These are phyloP conservation scores for Talaromyces rugulosus DNA, from an alignment of 2,329 filamentous ascomycete genomes.

Conservation along the genomic window DNA sequence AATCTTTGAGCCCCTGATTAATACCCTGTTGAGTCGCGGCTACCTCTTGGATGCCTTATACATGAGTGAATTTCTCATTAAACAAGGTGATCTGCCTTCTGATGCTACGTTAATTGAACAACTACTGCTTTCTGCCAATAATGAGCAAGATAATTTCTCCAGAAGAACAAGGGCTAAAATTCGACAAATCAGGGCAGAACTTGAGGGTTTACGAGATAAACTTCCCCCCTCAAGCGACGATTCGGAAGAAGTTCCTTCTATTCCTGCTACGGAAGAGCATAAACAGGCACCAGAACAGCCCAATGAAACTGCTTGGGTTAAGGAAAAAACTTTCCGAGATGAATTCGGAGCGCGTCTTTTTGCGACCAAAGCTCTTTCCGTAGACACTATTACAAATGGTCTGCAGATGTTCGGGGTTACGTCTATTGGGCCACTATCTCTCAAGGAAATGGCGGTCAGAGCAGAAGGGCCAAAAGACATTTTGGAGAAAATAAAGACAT, in stretches of 20 bases:
- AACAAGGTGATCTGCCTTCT: slow-evolving; percentile 39
- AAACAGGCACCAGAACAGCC: slow-evolving; percentile 4
- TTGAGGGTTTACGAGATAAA: slow-evolving; percentile 6
- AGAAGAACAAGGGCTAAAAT: slow-evolving; percentile 5
- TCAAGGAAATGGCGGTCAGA: slow-evolving; percentile 72
- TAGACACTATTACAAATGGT: slow-evolving; percentile 67
- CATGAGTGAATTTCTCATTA: slow-evolving; percentile 45
- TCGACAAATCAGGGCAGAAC: slow-evolving; percentile 2
- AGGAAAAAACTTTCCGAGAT: slow-evolving; percentile 57
- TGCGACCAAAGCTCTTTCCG: slow-evolving; percentile 68
- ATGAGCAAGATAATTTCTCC: slow-evolving; percentile 25
- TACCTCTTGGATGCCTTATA: slow-evolving; percentile 36
- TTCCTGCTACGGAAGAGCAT: slow-evolving; percentile 7
- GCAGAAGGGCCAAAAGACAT: slow-evolving; percentile 56
- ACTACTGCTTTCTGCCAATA: slow-evolving; percentile 36
- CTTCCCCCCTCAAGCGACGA: slow-evolving; percentile 15
- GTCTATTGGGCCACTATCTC: slow-evolving; percentile 67
- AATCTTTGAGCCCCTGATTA: slow-evolving; percentile 43
- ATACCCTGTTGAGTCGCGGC: slow-evolving; percentile 34
- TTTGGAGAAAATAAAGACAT: slow-evolving; percentile 54
- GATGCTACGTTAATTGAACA: slow-evolving; percentile 34
- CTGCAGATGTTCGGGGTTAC: slow-evolving; percentile 67
- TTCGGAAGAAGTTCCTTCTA: neutral
- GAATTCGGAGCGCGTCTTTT: slow-evolving; percentile 74
- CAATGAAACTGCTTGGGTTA: slow-evolving; percentile 9